Evolutionary conservation across 768 basidiomycete genomes (phyloP), one percentile per base, ranked within the genome.

Genomic region (Porphyrellus cyaneotinctus): DNA sequence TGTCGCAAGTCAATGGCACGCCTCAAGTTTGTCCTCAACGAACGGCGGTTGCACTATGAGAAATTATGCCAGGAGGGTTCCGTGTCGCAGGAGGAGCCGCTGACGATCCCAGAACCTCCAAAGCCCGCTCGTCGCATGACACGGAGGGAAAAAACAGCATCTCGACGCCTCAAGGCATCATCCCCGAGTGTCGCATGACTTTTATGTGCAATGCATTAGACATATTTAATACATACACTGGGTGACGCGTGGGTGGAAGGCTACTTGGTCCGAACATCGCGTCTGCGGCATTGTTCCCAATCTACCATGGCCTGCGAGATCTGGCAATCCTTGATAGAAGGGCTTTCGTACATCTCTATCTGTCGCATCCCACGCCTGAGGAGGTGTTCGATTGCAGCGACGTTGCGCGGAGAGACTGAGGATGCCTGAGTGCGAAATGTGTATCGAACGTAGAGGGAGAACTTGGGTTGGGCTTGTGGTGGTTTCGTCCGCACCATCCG

Each of bases 1-100:
- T 87, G 85, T 70, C 87, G 89, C 20, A 95, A 94, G 75, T 87
- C 91, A 18, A 95, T 97, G 93, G 92, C 91, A n/a, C 84, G 91
- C 18, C 92, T 98, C 69, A 98, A 98, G 69, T 84, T 81, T 53
- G 84, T 97, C 20, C 75, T 97, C 44, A 92, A 92, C 64, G 95
- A 98, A 66, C 85, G 97, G 32, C 79, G 94, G 41, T 67, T 91
- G 22, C 91, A 91, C 10, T 88, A 92, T 56, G 82, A 89, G 32
- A 68, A 71, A 33, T 22, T 71, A 4, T 36, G 43, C 23, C 42
- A 43, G 35, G 60, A 63, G 37, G 66, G 66, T 0, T 47, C 42
- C 11, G 51, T 58, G 57, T 32, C 62, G 8, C 53, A 49, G 47
- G 62, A 60, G 45, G 64, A 62, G 17, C 5, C 58, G 37, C 20